phyloP scores from a whole-genome alignment of 139 green algal species.

The Ettlia oleoabundans region DNA sequence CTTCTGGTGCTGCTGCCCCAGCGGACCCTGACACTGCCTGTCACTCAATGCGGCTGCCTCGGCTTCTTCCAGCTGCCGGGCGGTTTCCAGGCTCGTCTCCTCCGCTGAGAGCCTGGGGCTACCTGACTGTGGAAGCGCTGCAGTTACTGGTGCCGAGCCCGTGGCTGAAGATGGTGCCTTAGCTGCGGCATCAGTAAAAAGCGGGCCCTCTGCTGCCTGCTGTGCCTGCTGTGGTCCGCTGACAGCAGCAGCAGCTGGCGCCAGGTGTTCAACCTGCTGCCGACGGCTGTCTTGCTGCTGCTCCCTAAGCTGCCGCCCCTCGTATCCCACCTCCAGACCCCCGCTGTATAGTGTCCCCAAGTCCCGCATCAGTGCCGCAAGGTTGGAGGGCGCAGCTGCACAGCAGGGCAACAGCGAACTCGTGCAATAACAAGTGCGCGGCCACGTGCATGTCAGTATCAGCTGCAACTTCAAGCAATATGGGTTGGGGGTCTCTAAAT shows the following conservation, averaged over 20 bases:
- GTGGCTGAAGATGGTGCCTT: too few species aligned
- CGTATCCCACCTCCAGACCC: too few species aligned
- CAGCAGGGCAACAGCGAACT: neutral
- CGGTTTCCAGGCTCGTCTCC: neutral
- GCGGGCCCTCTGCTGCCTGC: too few species aligned
- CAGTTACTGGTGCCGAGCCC: neutral
- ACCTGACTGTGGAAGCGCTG: neutral
- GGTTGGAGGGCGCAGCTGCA: neutral
- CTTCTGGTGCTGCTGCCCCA: neutral
- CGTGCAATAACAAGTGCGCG: too few species aligned
- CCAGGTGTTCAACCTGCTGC: too few species aligned
- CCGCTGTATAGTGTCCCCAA: neutral
- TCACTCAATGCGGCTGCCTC: neutral
- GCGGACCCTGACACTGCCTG: neutral
- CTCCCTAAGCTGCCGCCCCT: neutral
- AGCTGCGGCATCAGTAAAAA: too few species aligned
- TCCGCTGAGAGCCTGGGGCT: neutral
- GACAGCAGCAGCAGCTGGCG: too few species aligned
- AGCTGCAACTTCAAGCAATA: too few species aligned
- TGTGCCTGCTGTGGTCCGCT: too few species aligned
- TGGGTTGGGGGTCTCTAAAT: too few species aligned
- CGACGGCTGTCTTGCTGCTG: too few species aligned
- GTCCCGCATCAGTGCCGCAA: slow-evolving; percentile 4
- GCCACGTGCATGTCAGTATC: too few species aligned
- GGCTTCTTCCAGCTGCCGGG: neutral